These are phyloP conservation scores for Vachellia pachyceras DNA, from an alignment of 306 rosid species.

Conservation along the genomic window DNA sequence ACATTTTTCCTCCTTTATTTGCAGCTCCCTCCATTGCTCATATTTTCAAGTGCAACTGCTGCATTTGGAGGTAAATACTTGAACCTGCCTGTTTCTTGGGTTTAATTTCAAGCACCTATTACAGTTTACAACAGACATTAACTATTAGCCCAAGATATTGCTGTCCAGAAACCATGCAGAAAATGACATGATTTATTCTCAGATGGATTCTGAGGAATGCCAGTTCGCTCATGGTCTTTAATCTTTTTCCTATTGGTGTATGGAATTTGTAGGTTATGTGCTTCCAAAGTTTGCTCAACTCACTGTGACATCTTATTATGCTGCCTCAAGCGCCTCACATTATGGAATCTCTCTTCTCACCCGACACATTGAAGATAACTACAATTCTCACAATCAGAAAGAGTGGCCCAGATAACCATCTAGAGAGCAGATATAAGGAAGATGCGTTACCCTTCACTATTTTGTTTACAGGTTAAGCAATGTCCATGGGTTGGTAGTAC, in stretches of 20 bases:
- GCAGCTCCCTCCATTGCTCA: conserved; percentile 86
- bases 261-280: conserved; percentile 61
- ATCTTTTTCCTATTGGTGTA: neutral
- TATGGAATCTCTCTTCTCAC: conserved; percentile 79
- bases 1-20: conserved; percentile 23
- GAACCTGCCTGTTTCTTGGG: neutral
- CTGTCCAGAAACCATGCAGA: neutral
- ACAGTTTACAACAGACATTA: neutral
- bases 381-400: conserved; percentile 47
- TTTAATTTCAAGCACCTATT: conserved; percentile 26
- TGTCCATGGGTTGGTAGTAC: conserved; percentile 29
- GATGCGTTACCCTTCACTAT: conserved; percentile 34
- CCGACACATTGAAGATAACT: conserved; percentile 72
- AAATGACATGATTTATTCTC: neutral
- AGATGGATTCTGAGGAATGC: neutral
- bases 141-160: neutral
- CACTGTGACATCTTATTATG: conserved; percentile 85
- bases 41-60: conserved; percentile 77
- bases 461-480: conserved; percentile 42
- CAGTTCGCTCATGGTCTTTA: neutral
- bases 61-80: conserved; percentile 79
- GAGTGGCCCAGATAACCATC: conserved; percentile 54
- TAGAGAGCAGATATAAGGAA: conserved; percentile 41
- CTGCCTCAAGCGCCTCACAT: conserved; percentile 87
- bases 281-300: conserved; percentile 86